These are phyloP conservation scores for Trypanosoma rangeli DNA, from an alignment of 208 protist species.

Conservation along the genomic window DNA sequence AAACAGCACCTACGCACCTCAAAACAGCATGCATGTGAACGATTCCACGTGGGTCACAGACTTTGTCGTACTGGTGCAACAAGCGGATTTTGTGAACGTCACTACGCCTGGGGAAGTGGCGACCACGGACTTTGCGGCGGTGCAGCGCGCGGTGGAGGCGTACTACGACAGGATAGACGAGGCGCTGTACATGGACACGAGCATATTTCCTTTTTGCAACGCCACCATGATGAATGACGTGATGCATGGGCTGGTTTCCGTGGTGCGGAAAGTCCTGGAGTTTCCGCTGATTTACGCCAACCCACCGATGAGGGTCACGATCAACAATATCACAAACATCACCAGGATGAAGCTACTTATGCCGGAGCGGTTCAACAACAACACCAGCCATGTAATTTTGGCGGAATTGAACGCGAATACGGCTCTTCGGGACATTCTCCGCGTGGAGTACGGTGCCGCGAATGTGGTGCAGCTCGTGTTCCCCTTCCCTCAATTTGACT, in stretches of 20 bases:
- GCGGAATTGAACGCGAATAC: conserved; percentile 20
- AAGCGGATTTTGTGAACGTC: conserved; percentile 39
- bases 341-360: conserved; percentile 70
- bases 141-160: conserved; percentile 23
- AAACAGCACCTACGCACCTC: conserved; percentile 26
- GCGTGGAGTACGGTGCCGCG: conserved; percentile 20
- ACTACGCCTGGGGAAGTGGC: conserved; percentile 23
- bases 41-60: conserved; percentile 34
- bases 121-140: conserved; percentile 21
- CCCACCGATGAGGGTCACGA: conserved; percentile 15
- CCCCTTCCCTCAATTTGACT: conserved; percentile 25
- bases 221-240: conserved; percentile 35
- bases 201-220: conserved; percentile 59
- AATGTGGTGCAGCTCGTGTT: conserved; percentile 31
- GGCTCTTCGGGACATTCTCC: conserved; percentile 15
- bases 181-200: conserved; percentile 47
- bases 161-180: conserved; percentile 71
- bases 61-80: conserved; percentile 43
- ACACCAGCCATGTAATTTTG: conserved; percentile 36
- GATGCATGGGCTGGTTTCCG: conserved; percentile 26
- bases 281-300: conserved; percentile 66
- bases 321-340: conserved; percentile 40
- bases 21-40: conserved; percentile 28
- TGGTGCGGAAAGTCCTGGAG: conserved; percentile 30
- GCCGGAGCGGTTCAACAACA: conserved; percentile 50